Evolutionary conservation across 345 rosid genomes (phyloP).

Genomic region (Syzygium grande): DNA sequence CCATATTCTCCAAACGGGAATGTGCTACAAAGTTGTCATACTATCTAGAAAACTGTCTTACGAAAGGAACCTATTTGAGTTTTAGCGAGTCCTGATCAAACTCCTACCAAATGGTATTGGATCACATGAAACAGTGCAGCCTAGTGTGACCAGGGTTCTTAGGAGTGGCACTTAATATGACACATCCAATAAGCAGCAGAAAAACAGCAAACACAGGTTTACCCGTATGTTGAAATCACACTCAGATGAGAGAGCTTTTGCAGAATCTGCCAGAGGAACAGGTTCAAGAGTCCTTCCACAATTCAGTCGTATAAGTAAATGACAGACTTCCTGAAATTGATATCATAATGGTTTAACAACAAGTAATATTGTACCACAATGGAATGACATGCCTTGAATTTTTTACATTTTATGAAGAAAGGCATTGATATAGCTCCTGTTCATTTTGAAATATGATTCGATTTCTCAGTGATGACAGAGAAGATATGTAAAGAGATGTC

Average conservation of each 20-base stretch:
- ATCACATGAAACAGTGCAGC: neutral
- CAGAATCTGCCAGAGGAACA: conserved; percentile 43
- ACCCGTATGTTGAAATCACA: conserved; percentile 86
- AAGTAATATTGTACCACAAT: neutral
- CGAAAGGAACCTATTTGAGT: neutral
- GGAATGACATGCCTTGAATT: neutral
- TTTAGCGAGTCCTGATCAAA: neutral
- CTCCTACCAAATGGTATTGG: neutral
- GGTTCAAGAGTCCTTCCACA: conserved; percentile 51
- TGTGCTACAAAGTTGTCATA: neutral
- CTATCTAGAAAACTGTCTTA: neutral
- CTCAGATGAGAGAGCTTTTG: conserved; percentile 36
- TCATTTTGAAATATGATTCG: rapidly evolving
- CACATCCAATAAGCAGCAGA: neutral
- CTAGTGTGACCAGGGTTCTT: neutral
- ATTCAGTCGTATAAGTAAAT: conserved; percentile 68
- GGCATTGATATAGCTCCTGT: neutral
- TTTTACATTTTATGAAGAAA: neutral
- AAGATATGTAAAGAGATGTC: neutral
- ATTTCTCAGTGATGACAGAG: neutral
- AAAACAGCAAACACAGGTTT: neutral
- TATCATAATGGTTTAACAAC: neutral
- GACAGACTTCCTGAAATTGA: conserved; percentile 65
- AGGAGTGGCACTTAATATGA: neutral
- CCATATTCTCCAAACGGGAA: neutral